Conservation (phyloP, 352 stramenopile genomes). For the Phytophthora kernoviae region DNA sequence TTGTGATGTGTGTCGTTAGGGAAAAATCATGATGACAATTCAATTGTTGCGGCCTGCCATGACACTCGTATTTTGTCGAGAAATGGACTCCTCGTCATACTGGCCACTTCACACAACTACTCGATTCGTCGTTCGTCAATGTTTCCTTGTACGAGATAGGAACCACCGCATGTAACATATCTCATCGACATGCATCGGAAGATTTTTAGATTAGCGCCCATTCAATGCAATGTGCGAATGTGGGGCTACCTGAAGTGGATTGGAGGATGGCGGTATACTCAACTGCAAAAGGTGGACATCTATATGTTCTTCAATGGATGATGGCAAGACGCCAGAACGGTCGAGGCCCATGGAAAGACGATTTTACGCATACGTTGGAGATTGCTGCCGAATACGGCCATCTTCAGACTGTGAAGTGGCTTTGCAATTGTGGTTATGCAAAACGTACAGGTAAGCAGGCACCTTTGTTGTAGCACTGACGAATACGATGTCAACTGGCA, state of each 20-base stretch:
- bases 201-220: neutral
- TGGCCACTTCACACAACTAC: too few relatives aligned
- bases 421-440: too few relatives aligned
- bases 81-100: too few relatives aligned
- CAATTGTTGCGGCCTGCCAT: too few relatives aligned
- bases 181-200: too few relatives aligned
- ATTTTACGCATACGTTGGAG: neutral
- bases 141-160: neutral
- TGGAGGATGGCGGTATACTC: neutral
- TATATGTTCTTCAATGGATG: constrained; percentile 1
- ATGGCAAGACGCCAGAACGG: neutral
- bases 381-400: neutral
- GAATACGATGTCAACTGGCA: too few relatives aligned
- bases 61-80: too few relatives aligned
- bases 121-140: too few relatives aligned
- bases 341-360: neutral
- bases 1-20: too few relatives aligned
- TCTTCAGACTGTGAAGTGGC: neutral
- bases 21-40: too few relatives aligned
- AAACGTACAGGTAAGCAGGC: too few relatives aligned
- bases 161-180: neutral
- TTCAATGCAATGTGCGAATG: neutral
- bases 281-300: neutral
- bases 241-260: neutral
- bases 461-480: too few relatives aligned